Conservation (phyloP, 257 asterid species). For the Avicennia marina region DNA sequence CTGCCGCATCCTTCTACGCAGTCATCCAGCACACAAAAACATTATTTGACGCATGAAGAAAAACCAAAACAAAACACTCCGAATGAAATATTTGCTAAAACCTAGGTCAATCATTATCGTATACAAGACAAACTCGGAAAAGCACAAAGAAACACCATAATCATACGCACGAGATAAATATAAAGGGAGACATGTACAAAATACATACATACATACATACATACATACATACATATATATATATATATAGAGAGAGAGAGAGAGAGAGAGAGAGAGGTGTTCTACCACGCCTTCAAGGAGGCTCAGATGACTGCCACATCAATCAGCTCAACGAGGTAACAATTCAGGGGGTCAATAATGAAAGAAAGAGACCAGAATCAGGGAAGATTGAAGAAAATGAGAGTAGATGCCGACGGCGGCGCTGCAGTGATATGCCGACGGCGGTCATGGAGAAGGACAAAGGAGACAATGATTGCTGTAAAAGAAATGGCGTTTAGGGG, state of each 20-base stretch:
- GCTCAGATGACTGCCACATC: slow-evolving; percentile 25
- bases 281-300: slow-evolving; percentile 12
- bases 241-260: no score
- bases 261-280: background rate
- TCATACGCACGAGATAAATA: background rate
- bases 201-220: no score
- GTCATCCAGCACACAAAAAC: background rate
- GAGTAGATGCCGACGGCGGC: no score
- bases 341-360: no score
- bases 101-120: slow-evolving; percentile 2
- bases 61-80: slow-evolving; percentile 5
- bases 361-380: no score
- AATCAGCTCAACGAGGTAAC: slow-evolving; percentile 23
- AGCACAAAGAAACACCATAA: slow-evolving; percentile 1
- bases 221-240: no score
- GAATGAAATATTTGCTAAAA: slow-evolving; percentile 5
- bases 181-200: no score
- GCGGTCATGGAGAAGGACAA: no score
- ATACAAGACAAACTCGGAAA: background rate
- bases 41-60: background rate
- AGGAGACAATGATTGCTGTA: no score
- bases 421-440: no score
- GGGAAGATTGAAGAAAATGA: no score
- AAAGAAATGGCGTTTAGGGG: no score
- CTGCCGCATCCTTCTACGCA: slow-evolving; percentile 6